A percentile compares a stretch with the other conserved stretches of the same genome.
phyloP scores from a whole-genome alignment of 176 grass and related monocot genomes.

The Bothriochloa decipiens region DNA sequence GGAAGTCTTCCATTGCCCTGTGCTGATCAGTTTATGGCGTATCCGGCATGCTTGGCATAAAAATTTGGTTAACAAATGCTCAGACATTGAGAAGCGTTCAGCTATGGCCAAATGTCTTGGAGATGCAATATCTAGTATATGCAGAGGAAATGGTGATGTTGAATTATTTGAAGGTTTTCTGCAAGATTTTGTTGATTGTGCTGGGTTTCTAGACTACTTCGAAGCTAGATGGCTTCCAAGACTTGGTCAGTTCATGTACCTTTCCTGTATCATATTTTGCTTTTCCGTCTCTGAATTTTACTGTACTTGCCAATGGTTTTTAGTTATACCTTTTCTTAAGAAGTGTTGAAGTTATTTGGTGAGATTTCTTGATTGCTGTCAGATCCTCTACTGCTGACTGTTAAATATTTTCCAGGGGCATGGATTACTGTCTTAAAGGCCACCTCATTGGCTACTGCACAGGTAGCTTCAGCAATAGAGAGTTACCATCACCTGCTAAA shows the following conservation, averaged over 20 bases:
- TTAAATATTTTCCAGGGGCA: constrained; percentile 50
- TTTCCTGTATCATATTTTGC: constrained; percentile 30
- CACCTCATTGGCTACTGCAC: constrained; percentile 65
- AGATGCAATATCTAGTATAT: constrained; percentile 63
- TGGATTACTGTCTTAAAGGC: constrained; percentile 70
- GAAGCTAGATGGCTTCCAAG: constrained; percentile 77
- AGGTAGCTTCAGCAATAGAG: constrained; percentile 81
- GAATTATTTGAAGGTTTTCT: constrained; percentile 71
- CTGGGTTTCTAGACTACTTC: constrained; percentile 83
- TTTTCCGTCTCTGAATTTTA: constrained; percentile 29
- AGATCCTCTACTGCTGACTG: constrained; percentile 27
- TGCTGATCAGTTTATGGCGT: constrained; percentile 87
- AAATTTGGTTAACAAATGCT: constrained; percentile 72
- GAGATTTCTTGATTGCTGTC: constrained; percentile 22
- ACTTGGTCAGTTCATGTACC: constrained; percentile 65
- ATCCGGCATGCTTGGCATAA: constrained; percentile 76
- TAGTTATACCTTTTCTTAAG: neutral
- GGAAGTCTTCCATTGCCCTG: constrained; percentile 80
- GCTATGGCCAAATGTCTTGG: constrained; percentile 63
- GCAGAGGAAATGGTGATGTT: constrained; percentile 62
- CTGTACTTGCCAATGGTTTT: neutral
- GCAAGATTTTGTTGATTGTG: constrained; percentile 68
- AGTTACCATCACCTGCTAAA: constrained; percentile 87
- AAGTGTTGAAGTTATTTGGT: neutral
- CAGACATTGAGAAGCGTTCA: constrained; percentile 53